A percentile compares a stretch with the other conserved stretches of the same genome.
These are phyloP conservation scores for Ormosia emarginata DNA, from an alignment of 306 rosid species.

Conservation along the genomic window DNA sequence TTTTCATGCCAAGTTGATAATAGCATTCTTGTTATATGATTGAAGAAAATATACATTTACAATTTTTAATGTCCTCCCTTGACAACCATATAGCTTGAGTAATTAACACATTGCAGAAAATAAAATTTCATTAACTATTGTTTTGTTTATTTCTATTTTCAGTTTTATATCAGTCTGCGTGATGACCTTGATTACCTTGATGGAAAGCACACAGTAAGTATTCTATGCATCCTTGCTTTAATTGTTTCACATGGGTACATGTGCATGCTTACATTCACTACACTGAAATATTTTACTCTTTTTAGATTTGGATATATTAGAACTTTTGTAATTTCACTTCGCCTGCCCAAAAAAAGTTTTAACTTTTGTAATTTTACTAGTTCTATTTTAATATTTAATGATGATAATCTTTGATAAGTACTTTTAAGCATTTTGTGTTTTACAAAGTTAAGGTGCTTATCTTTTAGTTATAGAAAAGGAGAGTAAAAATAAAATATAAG, in stretches of 20 bases:
- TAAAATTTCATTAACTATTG: slow-evolving; percentile 1
- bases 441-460: not conserved
- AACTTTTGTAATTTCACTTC: not conserved
- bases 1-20: not conserved
- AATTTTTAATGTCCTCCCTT: not conserved
- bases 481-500: not conserved
- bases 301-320: not conserved
- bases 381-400: not conserved
- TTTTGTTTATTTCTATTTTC: slow-evolving; percentile 20
- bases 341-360: not conserved
- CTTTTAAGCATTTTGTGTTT: not conserved
- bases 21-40: not conserved
- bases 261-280: not conserved
- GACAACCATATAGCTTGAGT: not conserved
- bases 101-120: not conserved
- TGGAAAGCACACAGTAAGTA: slow-evolving; percentile 86
- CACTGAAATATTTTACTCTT: not conserved
- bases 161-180: slow-evolving; percentile 88
- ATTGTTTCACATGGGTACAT: not conserved
- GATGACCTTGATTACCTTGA: slow-evolving; percentile 95
- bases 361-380: not conserved
- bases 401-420: not conserved
- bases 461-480: not conserved
- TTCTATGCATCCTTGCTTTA: slow-evolving; percentile 9
- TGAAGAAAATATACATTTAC: not conserved